These are phyloP conservation scores for Dendrobium nobile DNA, from an alignment of 106 monocot genomes.

Conservation along the genomic window DNA sequence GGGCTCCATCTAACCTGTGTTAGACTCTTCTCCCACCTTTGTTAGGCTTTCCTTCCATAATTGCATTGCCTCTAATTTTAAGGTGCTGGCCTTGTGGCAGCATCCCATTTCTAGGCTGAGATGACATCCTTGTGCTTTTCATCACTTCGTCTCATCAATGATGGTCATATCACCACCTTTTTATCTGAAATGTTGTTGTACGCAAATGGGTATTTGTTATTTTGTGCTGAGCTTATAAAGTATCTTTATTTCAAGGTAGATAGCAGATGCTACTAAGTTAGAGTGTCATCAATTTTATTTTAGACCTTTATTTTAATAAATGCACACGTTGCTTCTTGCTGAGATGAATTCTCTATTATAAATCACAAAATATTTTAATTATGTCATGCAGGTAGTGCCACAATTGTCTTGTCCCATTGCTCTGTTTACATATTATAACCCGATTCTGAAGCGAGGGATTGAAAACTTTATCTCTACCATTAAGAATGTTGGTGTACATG, in stretches of 20 bases:
- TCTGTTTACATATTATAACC: slow-evolving; percentile 91
- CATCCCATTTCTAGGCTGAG: too few species aligned
- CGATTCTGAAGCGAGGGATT: slow-evolving; percentile 81
- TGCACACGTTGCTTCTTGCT: not conserved
- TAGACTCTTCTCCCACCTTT: too few species aligned
- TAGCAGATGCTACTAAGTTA: not conserved
- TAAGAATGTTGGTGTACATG: slow-evolving; percentile 71
- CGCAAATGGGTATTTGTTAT: not conserved
- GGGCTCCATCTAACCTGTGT: too few species aligned
- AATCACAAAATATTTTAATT: not conserved
- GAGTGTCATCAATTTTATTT: not conserved
- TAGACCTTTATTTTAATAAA: not conserved
- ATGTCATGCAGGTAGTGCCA: slow-evolving; percentile 51
- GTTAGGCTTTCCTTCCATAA: too few species aligned
- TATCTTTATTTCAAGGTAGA: not conserved
- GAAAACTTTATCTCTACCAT: slow-evolving; percentile 73
- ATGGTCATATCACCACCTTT: too few species aligned
- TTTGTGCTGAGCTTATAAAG: not conserved
- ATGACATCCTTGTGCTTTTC: too few species aligned
- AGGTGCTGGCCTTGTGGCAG: too few species aligned
- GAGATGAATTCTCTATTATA: not conserved
- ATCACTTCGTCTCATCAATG: too few species aligned
- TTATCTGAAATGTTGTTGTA: not conserved
- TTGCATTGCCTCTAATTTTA: too few species aligned
- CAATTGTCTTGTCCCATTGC: slow-evolving; percentile 88